A percentile compares a stretch with the other conserved stretches of the same genome.
These are phyloP conservation scores for Fusarium compactum DNA, from an alignment of 2,329 filamentous ascomycete genomes.

Conservation along the genomic window DNA sequence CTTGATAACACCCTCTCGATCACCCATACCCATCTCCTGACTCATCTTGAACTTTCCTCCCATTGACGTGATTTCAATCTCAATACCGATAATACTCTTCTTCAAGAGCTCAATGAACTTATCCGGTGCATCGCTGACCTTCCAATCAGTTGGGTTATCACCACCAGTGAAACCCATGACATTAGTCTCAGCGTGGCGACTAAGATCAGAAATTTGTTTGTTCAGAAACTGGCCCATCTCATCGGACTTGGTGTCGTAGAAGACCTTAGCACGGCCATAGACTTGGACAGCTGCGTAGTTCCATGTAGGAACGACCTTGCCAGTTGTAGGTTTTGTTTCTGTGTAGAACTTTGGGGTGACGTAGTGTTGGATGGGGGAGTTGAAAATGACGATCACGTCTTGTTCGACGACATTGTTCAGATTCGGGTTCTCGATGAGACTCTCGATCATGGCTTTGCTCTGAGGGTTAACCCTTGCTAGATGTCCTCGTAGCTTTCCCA, in stretches of 20 bases:
- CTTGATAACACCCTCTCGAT: conserved; percentile 67
- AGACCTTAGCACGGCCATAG: conserved; percentile 69
- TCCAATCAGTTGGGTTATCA: conserved; percentile 60
- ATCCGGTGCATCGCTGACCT: conserved; percentile 67
- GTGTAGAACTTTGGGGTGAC: conserved; percentile 77
- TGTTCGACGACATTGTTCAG: conserved; percentile 54
- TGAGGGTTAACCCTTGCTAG: conserved; percentile 74
- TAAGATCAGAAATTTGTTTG: conserved; percentile 66
- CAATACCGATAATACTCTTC: conserved; percentile 71
- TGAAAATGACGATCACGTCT: conserved; percentile 75
- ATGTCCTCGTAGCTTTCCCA: conserved; percentile 67
- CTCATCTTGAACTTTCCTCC: conserved; percentile 77
- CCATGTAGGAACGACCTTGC: conserved; percentile 78
- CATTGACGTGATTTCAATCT: conserved; percentile 66
- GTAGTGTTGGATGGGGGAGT: conserved; percentile 68
- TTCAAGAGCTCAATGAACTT: conserved; percentile 67
- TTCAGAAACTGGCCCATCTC: conserved; percentile 61
- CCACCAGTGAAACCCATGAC: conserved; percentile 67
- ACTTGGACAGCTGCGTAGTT: conserved; percentile 75
- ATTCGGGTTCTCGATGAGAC: conserved; percentile 35
- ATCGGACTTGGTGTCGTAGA: conserved; percentile 60
- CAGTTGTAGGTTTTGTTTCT: conserved; percentile 72
- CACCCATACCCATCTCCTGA: conserved; percentile 67
- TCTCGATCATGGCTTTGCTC: conserved; percentile 69
- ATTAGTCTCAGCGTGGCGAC: conserved; percentile 61